These are phyloP conservation scores for Candida odintsovae DNA, from an alignment of 805 yeast genomes.

Conservation along the genomic window DNA sequence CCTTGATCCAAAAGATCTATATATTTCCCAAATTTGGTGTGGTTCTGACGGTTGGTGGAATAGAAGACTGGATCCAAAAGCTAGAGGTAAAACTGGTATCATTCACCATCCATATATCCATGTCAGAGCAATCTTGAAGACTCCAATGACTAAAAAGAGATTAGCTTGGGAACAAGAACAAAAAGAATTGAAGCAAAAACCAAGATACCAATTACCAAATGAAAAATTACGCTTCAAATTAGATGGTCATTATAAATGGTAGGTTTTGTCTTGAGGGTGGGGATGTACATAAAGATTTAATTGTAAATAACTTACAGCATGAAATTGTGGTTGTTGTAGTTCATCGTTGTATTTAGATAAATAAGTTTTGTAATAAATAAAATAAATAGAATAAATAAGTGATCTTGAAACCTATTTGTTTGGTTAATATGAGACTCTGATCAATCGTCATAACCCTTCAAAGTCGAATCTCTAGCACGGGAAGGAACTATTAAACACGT, in stretches of 20 bases:
- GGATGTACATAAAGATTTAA: conserved; percentile 3
- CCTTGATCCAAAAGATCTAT: conserved; percentile 54
- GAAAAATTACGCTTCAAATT: conserved; percentile 42
- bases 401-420: neutral
- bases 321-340: neutral
- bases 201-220: conserved; percentile 42
- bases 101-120: conserved; percentile 74
- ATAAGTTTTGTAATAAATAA: conserved; percentile 4
- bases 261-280: neutral
- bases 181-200: conserved; percentile 43
- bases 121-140: conserved; percentile 69
- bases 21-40: conserved; percentile 79
- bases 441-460: conserved; percentile 53
- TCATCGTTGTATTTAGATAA: neutral
- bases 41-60: conserved; percentile 81
- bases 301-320: conserved; percentile 10
- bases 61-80: conserved; percentile 74
- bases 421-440: neutral
- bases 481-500: conserved; percentile 37
- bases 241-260: conserved; percentile 55
- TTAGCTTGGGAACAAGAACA: conserved; percentile 51
- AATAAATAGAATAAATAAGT: conserved; percentile 5
- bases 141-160: conserved; percentile 58
- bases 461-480: conserved; percentile 42
- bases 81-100: conserved; percentile 85